These are phyloP conservation scores for Nigrograna mackinnonii DNA, from an alignment of 2,329 filamentous ascomycete genomes.

Conservation along the genomic window DNA sequence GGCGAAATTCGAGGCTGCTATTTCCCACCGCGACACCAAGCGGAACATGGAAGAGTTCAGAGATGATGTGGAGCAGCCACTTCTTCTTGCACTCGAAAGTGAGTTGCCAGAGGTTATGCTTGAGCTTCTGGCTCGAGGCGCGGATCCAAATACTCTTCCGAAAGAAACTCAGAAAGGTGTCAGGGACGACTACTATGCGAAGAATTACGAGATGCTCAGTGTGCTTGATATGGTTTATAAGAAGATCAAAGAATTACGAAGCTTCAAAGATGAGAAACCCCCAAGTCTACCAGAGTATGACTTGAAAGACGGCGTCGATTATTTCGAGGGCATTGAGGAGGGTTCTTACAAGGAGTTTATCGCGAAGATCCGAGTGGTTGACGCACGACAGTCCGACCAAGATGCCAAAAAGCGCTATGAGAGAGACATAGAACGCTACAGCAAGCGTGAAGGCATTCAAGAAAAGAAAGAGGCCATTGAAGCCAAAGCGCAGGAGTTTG, in stretches of 20 bases:
- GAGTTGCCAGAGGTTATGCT: constrained; percentile 58
- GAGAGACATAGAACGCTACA: constrained; percentile 14
- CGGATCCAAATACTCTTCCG: constrained; percentile 66
- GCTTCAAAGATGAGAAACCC: constrained; percentile 38
- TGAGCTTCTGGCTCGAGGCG: constrained; percentile 65
- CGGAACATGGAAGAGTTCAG: constrained; percentile 55
- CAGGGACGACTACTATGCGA: constrained; percentile 36
- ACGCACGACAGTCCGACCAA: constrained; percentile 42
- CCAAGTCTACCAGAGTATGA: constrained; percentile 32
- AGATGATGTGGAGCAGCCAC: constrained; percentile 61
- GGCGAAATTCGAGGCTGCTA: constrained; percentile 43
- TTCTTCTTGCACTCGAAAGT: constrained; percentile 62
- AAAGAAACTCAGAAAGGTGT: constrained; percentile 31
- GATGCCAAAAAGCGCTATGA: constrained; percentile 36
- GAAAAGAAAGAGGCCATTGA: constrained; percentile 63
- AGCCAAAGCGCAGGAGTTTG: constrained; percentile 55
- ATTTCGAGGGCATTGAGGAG: constrained; percentile 53
- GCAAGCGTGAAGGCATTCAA: constrained; percentile 32
- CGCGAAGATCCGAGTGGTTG: constrained; percentile 45
- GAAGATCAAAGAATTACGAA: constrained; percentile 55
- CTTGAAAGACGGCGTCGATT: constrained; percentile 50
- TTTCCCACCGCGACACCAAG: constrained; percentile 46
- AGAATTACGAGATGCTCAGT: constrained; percentile 47
- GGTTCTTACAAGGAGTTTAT: constrained; percentile 66
- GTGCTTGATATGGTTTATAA: constrained; percentile 64